These are phyloP conservation scores for Naganishia sp. DNA, from an alignment of 1,284 basidiomycete genomes.

Conservation along the genomic window DNA sequence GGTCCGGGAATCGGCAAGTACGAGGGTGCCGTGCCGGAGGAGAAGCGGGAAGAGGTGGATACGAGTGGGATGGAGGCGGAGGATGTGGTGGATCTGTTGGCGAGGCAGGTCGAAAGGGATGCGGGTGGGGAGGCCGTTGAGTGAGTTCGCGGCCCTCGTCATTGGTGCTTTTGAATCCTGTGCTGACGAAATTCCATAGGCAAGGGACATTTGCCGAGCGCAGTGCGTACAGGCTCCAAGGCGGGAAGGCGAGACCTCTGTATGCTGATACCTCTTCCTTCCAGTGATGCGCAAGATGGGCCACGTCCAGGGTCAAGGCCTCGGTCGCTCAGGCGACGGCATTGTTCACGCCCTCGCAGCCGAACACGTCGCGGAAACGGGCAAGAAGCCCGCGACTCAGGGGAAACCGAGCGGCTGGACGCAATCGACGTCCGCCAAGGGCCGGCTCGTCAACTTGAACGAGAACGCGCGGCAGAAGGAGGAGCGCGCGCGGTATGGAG, in stretches of 20 bases:
- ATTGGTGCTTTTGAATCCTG: not conserved
- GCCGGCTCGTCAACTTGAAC: slow-evolving; percentile 68
- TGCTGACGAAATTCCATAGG: slow-evolving; percentile 5
- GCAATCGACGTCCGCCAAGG: slow-evolving; percentile 40
- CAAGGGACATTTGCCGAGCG: slow-evolving; percentile 49
- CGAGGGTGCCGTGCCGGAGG: slow-evolving; percentile 26
- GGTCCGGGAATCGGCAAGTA: slow-evolving; percentile 49
- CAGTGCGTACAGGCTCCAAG: slow-evolving; percentile 39
- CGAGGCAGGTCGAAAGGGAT: slow-evolving; percentile 25
- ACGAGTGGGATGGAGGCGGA: slow-evolving; percentile 31
- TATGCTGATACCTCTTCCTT: slow-evolving; percentile 60
- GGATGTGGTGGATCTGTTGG: slow-evolving; percentile 29
- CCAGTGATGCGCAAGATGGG: slow-evolving; percentile 72
- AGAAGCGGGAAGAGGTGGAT: slow-evolving; percentile 5
- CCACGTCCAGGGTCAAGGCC: slow-evolving; percentile 85
- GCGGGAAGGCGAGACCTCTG: not conserved
- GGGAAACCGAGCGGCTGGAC: slow-evolving; percentile 43
- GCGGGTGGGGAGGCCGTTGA: slow-evolving; percentile 10
- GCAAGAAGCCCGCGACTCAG: slow-evolving; percentile 56
- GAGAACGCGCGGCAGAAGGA: slow-evolving; percentile 58
- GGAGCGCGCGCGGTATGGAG: slow-evolving; percentile 71
- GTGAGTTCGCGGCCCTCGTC: not conserved
- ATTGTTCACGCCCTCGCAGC: slow-evolving; percentile 84
- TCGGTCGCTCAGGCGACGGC: slow-evolving; percentile 77
- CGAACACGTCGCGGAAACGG: slow-evolving; percentile 62